Percentiles rank a stretch among this genome's conserved stretches.
Evolutionary conservation across 345 rosid species (phyloP).

Genomic region (Dimocarpus longan): DNA sequence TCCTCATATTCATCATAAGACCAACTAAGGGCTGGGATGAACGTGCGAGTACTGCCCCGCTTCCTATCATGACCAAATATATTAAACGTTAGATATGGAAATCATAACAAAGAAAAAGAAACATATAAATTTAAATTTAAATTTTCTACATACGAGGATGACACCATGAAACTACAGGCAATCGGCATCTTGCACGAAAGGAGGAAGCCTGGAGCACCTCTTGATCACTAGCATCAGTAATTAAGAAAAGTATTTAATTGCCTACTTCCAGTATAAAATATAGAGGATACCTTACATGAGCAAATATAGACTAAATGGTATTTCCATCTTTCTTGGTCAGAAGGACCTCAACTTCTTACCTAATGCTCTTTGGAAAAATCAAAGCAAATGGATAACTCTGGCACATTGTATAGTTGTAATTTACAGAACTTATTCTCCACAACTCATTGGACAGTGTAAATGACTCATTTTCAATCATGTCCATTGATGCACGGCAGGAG

Average conservation of each 20-base stretch:
- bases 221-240: conserved; percentile 62
- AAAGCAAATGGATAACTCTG: conserved; percentile 90
- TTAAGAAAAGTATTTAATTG: conserved; percentile 26
- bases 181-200: conserved; percentile 85
- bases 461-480: conserved; percentile 67
- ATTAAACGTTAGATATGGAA: conserved; percentile 27
- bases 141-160: conserved; percentile 66
- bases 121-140: conserved; percentile 7
- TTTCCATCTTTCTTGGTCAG: conserved; percentile 12
- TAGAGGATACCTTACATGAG: background rate
- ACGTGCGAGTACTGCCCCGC: conserved; percentile 97
- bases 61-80: conserved; percentile 45
- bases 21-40: conserved; percentile 98
- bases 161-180: conserved; percentile 96
- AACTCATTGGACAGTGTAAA: conserved; percentile 70
- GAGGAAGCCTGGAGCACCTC: conserved; percentile 83
- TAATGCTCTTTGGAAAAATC: conserved; percentile 80
- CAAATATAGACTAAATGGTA: background rate
- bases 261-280: conserved; percentile 13
- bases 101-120: conserved; percentile 8
- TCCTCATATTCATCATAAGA: conserved; percentile 96
- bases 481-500: conserved; percentile 58
- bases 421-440: conserved; percentile 86
- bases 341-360: conserved; percentile 48
- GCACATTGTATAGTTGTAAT: conserved; percentile 68